Conservation (phyloP, 768 basidiomycete species). For the Austroboletus festivus region DNA sequence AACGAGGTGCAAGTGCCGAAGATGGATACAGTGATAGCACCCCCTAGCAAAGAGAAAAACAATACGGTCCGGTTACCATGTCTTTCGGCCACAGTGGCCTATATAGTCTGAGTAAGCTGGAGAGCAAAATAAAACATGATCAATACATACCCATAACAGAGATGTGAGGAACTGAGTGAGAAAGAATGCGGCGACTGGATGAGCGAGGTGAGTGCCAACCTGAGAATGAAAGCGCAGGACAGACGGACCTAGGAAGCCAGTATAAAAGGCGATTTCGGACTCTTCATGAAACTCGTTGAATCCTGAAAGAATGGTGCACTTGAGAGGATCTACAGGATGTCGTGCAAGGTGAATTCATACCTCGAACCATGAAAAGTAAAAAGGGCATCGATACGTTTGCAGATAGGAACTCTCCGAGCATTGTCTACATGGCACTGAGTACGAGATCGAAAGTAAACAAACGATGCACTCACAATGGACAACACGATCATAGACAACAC, state of each 20-base stretch:
- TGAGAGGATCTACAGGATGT: conserved; percentile 13
- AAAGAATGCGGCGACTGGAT: conserved; percentile 78
- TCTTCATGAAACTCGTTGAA: conserved; percentile 73
- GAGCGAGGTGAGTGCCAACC: conserved; percentile 8
- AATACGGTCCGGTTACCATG: conserved; percentile 87
- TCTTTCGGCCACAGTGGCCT: conserved; percentile 92
- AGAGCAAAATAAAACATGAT: background rate
- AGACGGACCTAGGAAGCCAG: conserved; percentile 71
- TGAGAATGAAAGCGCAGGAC: conserved; percentile 9
- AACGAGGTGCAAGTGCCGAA: conserved; percentile 78
- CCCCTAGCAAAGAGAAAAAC: conserved; percentile 80
- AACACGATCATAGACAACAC: conserved; percentile 86
- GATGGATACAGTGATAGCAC: conserved; percentile 69
- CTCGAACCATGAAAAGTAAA: conserved; percentile 92
- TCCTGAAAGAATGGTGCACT: conserved; percentile 36
- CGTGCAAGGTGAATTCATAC: conserved; percentile 32
- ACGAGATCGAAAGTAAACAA: background rate
- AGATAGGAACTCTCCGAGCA: conserved; percentile 92
- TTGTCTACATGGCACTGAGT: conserved; percentile 50
- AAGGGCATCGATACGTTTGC: conserved; percentile 94
- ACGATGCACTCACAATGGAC: conserved; percentile 66
- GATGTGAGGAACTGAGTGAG: conserved; percentile 95
- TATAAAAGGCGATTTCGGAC: conserved; percentile 85
- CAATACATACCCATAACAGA: conserved; percentile 72
- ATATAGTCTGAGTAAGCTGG: background rate